Percentiles rank a stretch among this genome's conserved stretches.
phyloP scores from a whole-genome alignment of 495 filamentous ascomycete genomes.

The Achaetomiella virescens region DNA sequence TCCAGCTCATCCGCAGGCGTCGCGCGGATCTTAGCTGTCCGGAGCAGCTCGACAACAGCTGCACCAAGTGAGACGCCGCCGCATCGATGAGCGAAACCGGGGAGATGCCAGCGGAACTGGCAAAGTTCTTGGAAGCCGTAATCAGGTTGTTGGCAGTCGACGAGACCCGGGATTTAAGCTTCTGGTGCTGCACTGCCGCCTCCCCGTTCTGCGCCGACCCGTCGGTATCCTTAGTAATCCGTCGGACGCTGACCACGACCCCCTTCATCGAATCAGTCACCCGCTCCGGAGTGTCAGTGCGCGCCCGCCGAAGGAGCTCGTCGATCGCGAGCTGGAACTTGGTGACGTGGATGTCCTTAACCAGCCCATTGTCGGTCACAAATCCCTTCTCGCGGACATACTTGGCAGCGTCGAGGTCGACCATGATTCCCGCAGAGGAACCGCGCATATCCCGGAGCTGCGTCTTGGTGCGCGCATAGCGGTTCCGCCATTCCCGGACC shows the following conservation, averaged over 20 bases:
- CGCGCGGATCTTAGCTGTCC: conserved; percentile 73
- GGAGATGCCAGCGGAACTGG: conserved; percentile 71
- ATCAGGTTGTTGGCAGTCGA: conserved; percentile 94
- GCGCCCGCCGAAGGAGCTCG: conserved; percentile 74
- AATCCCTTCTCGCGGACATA: conserved; percentile 65
- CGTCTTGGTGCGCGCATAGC: conserved; percentile 80
- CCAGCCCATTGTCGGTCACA: conserved; percentile 62
- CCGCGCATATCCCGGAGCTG: conserved; percentile 77
- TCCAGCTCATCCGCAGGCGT: conserved; percentile 69
- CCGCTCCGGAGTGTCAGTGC: conserved; percentile 60
- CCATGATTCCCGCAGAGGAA: conserved; percentile 65
- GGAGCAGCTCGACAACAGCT: conserved; percentile 77
- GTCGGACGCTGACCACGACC: conserved; percentile 71
- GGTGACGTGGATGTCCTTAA: conserved; percentile 88
- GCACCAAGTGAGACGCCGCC: conserved; percentile 88
- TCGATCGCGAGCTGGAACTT: conserved; percentile 94
- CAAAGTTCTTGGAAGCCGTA: conserved; percentile 87
- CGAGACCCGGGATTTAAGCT: conserved; percentile 72
- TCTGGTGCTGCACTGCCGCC: conserved; percentile 46
- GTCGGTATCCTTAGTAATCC: conserved; percentile 73
- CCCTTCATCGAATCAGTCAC: conserved; percentile 75
- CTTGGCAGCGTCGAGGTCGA: conserved; percentile 58
- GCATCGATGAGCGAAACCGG: conserved; percentile 93
- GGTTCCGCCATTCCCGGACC: conserved; percentile 79
- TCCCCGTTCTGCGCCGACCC: conserved; percentile 45